Percentiles rank a stretch among this genome's conserved stretches.
Evolutionary conservation across 1,284 basidiomycete species (phyloP).

Genomic region (Trichosporon coremiiforme): DNA sequence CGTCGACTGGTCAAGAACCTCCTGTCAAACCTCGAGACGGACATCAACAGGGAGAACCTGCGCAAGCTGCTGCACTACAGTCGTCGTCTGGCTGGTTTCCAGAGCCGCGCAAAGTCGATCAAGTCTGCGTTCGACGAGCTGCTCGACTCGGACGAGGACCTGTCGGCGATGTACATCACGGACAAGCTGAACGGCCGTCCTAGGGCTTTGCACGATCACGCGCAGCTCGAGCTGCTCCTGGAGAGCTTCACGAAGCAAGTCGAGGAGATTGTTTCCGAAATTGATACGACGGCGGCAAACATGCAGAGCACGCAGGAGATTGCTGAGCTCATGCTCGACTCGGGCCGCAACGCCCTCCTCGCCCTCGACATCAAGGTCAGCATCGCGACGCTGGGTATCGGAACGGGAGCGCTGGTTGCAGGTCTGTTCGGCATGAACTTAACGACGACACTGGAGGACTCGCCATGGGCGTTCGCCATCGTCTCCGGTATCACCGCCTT

Average conservation of each 20-base stretch:
- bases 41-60: slow-evolving; percentile 90
- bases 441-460: slow-evolving; percentile 52
- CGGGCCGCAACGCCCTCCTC: slow-evolving; percentile 89
- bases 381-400: slow-evolving; percentile 91
- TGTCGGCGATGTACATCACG: slow-evolving; percentile 87
- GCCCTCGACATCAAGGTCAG: slow-evolving; percentile 90
- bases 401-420: slow-evolving; percentile 86
- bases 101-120: slow-evolving; percentile 86
- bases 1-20: slow-evolving; percentile 79
- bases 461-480: slow-evolving; percentile 55
- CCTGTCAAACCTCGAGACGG: slow-evolving; percentile 86
- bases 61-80: slow-evolving; percentile 87
- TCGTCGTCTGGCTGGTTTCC: slow-evolving; percentile 78
- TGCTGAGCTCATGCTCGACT: slow-evolving; percentile 93
- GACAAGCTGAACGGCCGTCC: slow-evolving; percentile 68
- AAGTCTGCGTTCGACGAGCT: slow-evolving; percentile 87
- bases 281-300: slow-evolving; percentile 84
- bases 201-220: slow-evolving; percentile 74
- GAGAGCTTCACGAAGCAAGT: slow-evolving; percentile 95
- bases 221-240: slow-evolving; percentile 87
- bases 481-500: slow-evolving; percentile 47
- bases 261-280: slow-evolving; percentile 91
- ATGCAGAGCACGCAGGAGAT: slow-evolving; percentile 97
- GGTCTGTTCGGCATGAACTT: slow-evolving; percentile 97
- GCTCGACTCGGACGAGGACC: slow-evolving; percentile 87